These are phyloP conservation scores for Cucumis hystrix DNA, from an alignment of 306 rosid species.

Conservation along the genomic window DNA sequence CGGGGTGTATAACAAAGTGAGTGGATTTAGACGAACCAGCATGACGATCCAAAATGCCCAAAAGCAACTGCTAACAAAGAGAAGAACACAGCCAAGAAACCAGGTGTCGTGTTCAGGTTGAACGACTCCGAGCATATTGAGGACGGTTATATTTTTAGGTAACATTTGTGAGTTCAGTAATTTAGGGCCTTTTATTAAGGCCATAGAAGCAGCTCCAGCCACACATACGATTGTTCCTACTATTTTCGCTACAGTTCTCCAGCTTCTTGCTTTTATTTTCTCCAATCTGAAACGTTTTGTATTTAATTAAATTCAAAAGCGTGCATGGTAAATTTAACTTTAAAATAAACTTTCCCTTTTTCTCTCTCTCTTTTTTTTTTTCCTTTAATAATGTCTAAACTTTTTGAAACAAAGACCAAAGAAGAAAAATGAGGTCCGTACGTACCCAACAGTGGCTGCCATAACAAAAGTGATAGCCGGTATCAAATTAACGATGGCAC, in stretches of 20 bases:
- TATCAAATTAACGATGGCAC: constrained; percentile 37
- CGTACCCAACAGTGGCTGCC: constrained; percentile 29
- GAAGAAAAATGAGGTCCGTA: too few species aligned
- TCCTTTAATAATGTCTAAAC: too few species aligned
- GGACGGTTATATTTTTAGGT: not conserved
- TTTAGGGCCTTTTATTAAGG: constrained; percentile 43
- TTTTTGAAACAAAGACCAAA: too few species aligned
- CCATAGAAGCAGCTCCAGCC: constrained; percentile 33
- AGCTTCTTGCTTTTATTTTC: constrained; percentile 21
- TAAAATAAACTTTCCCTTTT: too few species aligned
- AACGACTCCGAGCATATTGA: not conserved
- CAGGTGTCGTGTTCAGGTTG: not conserved
- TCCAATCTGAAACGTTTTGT: constrained; percentile 22
- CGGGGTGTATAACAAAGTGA: not conserved
- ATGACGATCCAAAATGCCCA: constrained; percentile 45
- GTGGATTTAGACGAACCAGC: constrained; percentile 15
- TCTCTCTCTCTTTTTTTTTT: too few species aligned
- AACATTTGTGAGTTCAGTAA: constrained; percentile 19
- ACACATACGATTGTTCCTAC: constrained; percentile 42
- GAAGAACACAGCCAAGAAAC: constrained; percentile 35
- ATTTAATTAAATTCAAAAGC: too few species aligned
- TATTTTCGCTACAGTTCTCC: constrained; percentile 40
- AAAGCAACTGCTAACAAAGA: constrained; percentile 19
- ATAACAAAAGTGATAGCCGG: constrained; percentile 52
- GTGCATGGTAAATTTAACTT: too few species aligned